These are phyloP conservation scores for Waltergamsia citrina DNA, from an alignment of 2,329 filamentous ascomycete species.

Conservation along the genomic window DNA sequence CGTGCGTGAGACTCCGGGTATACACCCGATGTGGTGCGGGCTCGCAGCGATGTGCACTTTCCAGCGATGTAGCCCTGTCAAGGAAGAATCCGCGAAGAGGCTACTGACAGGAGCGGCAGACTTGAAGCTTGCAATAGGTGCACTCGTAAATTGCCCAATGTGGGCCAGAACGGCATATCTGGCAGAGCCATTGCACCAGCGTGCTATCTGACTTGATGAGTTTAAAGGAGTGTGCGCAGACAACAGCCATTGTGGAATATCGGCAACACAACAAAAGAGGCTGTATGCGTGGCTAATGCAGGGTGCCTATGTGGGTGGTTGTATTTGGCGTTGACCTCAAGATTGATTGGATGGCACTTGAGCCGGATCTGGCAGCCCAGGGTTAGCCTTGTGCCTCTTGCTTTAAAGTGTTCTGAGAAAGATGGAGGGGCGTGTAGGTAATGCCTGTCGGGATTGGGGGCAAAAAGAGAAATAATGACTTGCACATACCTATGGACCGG, in stretches of 20 bases:
- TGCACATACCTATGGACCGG: not conserved
- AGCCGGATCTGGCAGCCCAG: not conserved
- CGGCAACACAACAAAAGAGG: too few species aligned
- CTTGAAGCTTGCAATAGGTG: constrained; percentile 57
- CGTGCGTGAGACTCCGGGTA: too few species aligned
- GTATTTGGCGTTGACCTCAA: not conserved
- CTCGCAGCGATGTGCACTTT: too few species aligned
- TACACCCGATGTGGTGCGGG: too few species aligned
- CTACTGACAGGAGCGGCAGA: constrained; percentile 52
- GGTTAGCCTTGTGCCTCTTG: constrained; percentile 2
- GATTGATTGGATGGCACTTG: not conserved
- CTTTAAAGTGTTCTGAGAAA: not conserved
- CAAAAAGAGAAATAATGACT: not conserved
- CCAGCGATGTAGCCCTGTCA: too few species aligned
- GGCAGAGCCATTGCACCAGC: constrained; percentile 56
- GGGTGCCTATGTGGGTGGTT: constrained; percentile 1
- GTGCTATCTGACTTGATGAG: constrained; percentile 60
- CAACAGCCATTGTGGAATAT: constrained; percentile 36
- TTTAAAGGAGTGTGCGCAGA: constrained; percentile 53
- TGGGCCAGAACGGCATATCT: constrained; percentile 53
- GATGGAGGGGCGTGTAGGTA: not conserved
- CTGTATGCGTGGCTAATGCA: constrained; percentile 2
- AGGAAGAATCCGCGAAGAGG: too few species aligned
- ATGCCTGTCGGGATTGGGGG: not conserved
- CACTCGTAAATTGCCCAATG: constrained; percentile 64